These are phyloP conservation scores for Paraphoma chrysanthemicola DNA, from an alignment of 2,329 filamentous ascomycete genomes.

Conservation along the genomic window DNA sequence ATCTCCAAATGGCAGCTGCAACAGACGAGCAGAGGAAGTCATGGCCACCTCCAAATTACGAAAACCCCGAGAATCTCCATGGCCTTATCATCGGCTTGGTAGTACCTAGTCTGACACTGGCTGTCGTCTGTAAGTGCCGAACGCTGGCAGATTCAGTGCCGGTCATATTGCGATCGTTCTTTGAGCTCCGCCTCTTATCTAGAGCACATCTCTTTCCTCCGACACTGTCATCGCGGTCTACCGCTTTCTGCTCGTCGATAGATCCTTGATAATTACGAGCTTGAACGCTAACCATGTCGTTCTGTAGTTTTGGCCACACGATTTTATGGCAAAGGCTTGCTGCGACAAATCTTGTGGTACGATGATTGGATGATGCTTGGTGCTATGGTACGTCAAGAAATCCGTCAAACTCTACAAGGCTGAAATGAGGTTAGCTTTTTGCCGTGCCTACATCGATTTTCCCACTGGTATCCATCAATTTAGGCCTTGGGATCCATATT, in stretches of 20 bases:
- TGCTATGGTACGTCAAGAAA: conserved; percentile 21
- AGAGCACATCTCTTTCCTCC: neutral
- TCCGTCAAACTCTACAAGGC: neutral
- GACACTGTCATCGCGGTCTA: neutral
- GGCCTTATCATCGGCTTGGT: conserved; percentile 25
- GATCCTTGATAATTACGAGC: neutral
- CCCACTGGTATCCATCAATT: conserved; percentile 24
- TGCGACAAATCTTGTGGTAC: conserved; percentile 23
- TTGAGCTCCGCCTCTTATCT: neutral
- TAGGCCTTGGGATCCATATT: conserved; percentile 31
- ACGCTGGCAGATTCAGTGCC: neutral
- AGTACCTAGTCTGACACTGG: conserved; percentile 20
- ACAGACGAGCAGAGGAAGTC: conserved; percentile 2
- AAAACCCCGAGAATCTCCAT: conserved; percentile 26
- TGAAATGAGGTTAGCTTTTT: conserved; percentile 12
- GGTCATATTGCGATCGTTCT: conserved; percentile 4
- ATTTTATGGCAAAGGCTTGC: conserved; percentile 29
- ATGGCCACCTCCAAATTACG: conserved; percentile 37
- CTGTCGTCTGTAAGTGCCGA: conserved; percentile 21
- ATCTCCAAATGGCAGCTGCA: neutral
- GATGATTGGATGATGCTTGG: conserved; percentile 38
- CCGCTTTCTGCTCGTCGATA: no score
- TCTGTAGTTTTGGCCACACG: conserved; percentile 15
- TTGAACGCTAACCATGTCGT: neutral
- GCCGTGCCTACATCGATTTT: conserved; percentile 27